Conservation (phyloP, 2,329 filamentous ascomycete species). For the Colletotrichum caudatum region DNA sequence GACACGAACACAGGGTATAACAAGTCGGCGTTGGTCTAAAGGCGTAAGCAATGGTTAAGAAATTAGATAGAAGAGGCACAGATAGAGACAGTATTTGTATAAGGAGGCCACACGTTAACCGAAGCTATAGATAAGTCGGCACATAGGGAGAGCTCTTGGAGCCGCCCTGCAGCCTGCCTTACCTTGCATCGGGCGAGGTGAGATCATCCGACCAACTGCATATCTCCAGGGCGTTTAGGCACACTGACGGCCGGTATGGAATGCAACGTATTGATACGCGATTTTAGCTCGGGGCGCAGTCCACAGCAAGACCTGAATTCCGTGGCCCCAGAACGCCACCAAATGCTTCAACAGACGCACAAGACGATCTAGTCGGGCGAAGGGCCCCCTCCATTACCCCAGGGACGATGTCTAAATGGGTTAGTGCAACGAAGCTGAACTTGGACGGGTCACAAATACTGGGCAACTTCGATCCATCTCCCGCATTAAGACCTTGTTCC, state of each 20-base stretch:
- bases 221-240: constrained; percentile 25
- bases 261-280: neutral
- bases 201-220: constrained; percentile 8
- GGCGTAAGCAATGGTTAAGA: neutral
- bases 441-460: too few relatives aligned
- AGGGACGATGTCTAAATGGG: neutral
- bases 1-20: neutral
- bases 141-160: neutral
- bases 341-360: constrained; percentile 16
- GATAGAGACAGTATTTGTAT: neutral
- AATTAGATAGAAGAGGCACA: neutral
- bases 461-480: too few relatives aligned
- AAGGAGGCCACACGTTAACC: neutral
- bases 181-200: neutral
- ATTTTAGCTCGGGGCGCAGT: constrained; percentile 7
- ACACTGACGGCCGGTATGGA: neutral
- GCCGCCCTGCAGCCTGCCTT: neutral
- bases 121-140: neutral
- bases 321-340: constrained; percentile 12
- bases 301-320: neutral
- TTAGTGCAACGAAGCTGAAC: neutral
- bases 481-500: too few relatives aligned
- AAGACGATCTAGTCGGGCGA: constrained; percentile 31
- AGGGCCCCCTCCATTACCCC: neutral
- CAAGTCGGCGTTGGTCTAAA: too few relatives aligned